Percentiles rank a stretch among this genome's conserved stretches.
These are phyloP conservation scores for Aethionema arabicum DNA, from an alignment of 345 rosid species.

Conservation along the genomic window DNA sequence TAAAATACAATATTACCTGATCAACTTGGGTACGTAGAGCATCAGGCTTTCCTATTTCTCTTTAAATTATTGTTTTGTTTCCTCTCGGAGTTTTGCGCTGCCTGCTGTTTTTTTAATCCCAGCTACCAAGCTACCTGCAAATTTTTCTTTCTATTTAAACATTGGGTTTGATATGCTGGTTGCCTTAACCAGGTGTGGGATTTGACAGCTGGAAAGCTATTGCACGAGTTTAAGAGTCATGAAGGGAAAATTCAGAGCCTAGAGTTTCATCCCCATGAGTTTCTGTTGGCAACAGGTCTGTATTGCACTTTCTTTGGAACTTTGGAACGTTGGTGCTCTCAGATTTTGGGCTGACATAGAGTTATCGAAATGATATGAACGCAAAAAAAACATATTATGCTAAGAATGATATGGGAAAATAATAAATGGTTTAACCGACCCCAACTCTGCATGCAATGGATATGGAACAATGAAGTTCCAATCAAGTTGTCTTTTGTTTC, in stretches of 20 bases:
- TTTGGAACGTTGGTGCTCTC: slow-evolving; percentile 10
- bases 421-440: slow-evolving; percentile 13
- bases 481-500: background rate
- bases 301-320: slow-evolving; percentile 12
- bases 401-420: slow-evolving; percentile 14
- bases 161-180: slow-evolving; percentile 10
- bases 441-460: background rate
- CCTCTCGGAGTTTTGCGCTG: slow-evolving; percentile 12
- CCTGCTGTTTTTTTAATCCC: slow-evolving; percentile 14
- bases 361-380: slow-evolving; percentile 17
- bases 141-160: slow-evolving; percentile 2
- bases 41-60: slow-evolving; percentile 1
- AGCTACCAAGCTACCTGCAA: slow-evolving; percentile 2
- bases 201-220: slow-evolving; percentile 96
- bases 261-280: slow-evolving; percentile 98
- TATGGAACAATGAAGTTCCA: background rate
- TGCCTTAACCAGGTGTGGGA: slow-evolving; percentile 79
- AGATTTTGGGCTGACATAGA: slow-evolving; percentile 1
- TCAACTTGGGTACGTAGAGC: slow-evolving; percentile 19
- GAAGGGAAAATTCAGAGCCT: slow-evolving; percentile 94
- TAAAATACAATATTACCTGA: background rate
- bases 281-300: slow-evolving; percentile 91
- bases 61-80: slow-evolving; percentile 1
- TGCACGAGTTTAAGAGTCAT: slow-evolving; percentile 92
- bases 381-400: background rate